Evolutionary conservation across 345 rosid genomes (phyloP).

Genomic region (Lepidium africanum): DNA sequence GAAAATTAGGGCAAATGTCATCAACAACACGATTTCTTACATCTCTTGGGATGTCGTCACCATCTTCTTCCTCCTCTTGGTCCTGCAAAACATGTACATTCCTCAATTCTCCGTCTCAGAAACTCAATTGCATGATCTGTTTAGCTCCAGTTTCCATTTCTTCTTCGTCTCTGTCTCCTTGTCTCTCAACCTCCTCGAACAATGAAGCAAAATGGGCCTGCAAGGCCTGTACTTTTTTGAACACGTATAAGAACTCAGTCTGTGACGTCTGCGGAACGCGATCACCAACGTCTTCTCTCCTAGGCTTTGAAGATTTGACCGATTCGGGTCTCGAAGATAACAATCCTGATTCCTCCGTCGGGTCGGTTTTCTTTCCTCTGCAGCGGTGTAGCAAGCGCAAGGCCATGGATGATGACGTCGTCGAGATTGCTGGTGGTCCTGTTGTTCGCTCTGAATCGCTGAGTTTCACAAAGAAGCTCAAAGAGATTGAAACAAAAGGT

Average conservation of each 20-base stretch:
- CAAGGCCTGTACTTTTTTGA: conserved; percentile 85
- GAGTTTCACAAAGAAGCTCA: conserved; percentile 23
- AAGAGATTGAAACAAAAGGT: conserved; percentile 36
- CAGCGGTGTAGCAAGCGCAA: conserved; percentile 60
- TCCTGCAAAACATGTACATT: conserved; percentile 82
- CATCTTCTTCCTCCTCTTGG: conserved; percentile 43
- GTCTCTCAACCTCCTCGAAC: conserved; percentile 5
- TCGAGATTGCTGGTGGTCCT: conserved; percentile 18
- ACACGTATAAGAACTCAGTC: conserved; percentile 52
- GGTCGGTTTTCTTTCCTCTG: conserved; percentile 86
- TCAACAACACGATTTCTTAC: neutral
- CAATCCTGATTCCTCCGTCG: conserved; percentile 46
- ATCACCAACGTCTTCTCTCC: conserved; percentile 35
- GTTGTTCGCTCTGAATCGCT: conserved; percentile 19
- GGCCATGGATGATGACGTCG: conserved; percentile 30
- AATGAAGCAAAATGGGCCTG: conserved; percentile 63
- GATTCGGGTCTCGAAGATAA: conserved; percentile 34
- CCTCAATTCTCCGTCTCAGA: conserved; percentile 69
- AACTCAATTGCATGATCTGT: conserved; percentile 61
- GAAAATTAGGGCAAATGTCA: conserved; percentile 18
- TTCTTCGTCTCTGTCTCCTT: conserved; percentile 13
- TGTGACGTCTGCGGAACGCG: conserved; percentile 70
- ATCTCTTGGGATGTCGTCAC: conserved; percentile 3
- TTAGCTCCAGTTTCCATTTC: conserved; percentile 22
- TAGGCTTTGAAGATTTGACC: conserved; percentile 44